Base-by-base conservation (phyloP, 257 asterid genomes). In the Voacanga thouarsii region DNA sequence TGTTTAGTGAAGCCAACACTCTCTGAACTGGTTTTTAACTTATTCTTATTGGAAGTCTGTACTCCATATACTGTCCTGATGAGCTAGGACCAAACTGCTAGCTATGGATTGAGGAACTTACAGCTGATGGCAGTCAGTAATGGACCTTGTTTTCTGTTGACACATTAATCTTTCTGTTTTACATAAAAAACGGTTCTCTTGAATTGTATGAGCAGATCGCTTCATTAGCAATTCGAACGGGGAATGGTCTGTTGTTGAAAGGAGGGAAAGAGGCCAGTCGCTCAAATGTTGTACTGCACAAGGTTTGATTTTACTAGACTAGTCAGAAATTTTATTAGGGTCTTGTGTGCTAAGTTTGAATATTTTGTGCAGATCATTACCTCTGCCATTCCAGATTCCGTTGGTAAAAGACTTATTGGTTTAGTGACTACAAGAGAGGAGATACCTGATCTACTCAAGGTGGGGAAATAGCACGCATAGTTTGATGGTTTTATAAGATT, bases 221-320 rank as follows among this genome's bases (percentile, higher is more conserved):
- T 66, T 87, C 97, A 69, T 80, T 93, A 69, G 97, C 97, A 74
- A 84, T 93, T 72, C 90, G 96, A 73, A 93, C 94, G 86, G 97
- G 97, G 76, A 93, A 93, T 39, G 97, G 97, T 65, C 88, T 93
- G 79, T 85, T 93, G 75, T 77, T 93, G 80, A 93, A 93, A 86
- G 97, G 97, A 30, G 97, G 97, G 72, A 93, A 91, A 80, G 97
- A 93, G 84, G 97, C 97, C 63, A 82, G 86, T 68, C 85, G 89
- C 45, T 87, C 97, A 71, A 93, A 93, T 78, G 89, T 91, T 45
- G 82, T 93, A 80, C 83, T 93, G 71, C 97, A 93, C 77, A 89
- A 91, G 91, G 97, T 93, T 68, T 56, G 78, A 71, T 74, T 53
- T 64, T 37, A 37, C 19, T 26, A 37, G 24, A 64, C 57, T 19